A percentile compares a stretch with the other conserved stretches of the same genome.
Evolutionary conservation across 2,329 filamentous ascomycete species (phyloP).

Genomic region (Aspergillus bombycis): DNA sequence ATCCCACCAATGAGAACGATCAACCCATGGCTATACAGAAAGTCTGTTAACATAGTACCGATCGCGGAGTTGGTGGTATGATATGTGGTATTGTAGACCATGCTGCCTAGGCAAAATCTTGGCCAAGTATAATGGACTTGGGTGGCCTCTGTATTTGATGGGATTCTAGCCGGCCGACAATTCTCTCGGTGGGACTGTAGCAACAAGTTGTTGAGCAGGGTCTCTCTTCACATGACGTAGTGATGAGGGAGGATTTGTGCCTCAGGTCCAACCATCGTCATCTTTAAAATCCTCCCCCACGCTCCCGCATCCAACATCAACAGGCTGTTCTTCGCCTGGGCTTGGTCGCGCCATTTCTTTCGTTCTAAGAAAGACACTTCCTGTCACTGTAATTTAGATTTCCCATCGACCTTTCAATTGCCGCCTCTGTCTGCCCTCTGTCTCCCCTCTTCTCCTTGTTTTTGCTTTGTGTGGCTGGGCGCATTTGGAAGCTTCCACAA

Average conservation of each 20-base stretch:
- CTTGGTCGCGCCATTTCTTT: not conserved
- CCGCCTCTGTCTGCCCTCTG: conserved; percentile 5
- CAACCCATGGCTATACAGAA: not conserved
- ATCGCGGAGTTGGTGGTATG: not conserved
- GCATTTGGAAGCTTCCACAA: conserved; percentile 32
- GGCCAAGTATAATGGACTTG: not conserved
- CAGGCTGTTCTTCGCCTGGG: not conserved
- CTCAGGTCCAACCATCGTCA: not conserved
- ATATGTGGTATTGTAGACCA: not conserved
- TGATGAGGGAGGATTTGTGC: conserved; percentile 25
- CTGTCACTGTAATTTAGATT: not conserved
- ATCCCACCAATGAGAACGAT: not conserved
- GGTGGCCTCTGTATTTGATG: not conserved
- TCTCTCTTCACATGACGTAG: conserved; percentile 39
- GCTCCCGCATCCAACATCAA: not conserved
- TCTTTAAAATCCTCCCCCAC: not conserved
- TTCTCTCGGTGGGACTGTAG: conserved; percentile 3
- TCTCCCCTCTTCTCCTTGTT: conserved; percentile 8
- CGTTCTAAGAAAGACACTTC: not conserved
- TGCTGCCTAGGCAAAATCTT: not conserved
- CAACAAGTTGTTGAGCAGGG: not conserved
- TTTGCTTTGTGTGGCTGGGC: not conserved
- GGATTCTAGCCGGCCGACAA: not conserved
- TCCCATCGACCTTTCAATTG: conserved; percentile 6
- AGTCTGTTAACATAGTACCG: not conserved